A percentile compares a stretch with the other conserved stretches of the same genome.
Evolutionary conservation across 2,329 filamentous ascomycete genomes (phyloP).

Genomic region (Paracoccidioides brasiliensis): DNA sequence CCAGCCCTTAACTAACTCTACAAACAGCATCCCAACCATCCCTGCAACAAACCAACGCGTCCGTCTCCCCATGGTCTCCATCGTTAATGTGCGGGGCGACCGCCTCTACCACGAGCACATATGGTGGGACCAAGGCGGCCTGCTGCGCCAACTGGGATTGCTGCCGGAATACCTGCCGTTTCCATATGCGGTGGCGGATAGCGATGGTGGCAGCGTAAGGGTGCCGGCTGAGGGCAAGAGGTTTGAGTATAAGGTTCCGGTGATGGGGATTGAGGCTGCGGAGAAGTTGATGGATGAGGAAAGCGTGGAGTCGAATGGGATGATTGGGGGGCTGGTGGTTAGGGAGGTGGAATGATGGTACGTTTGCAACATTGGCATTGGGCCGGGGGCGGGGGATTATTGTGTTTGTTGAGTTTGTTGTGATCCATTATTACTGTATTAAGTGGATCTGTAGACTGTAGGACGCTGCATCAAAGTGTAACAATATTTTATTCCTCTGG

Average conservation of each 20-base stretch:
- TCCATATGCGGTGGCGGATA: constrained; percentile 40
- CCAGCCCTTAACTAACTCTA: neutral
- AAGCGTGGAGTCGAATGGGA: constrained; percentile 40
- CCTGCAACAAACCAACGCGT: constrained; percentile 43
- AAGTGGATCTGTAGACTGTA: too few relatives aligned
- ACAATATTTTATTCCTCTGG: too few relatives aligned
- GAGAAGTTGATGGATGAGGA: constrained; percentile 40
- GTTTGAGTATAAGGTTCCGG: constrained; percentile 49
- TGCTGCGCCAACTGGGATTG: constrained; percentile 46
- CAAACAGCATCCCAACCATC: constrained; percentile 36
- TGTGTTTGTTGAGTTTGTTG: neutral
- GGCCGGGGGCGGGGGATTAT: too few relatives aligned
- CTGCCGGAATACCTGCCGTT: constrained; percentile 52
- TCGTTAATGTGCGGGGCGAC: constrained; percentile 41
- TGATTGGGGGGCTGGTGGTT: constrained; percentile 33
- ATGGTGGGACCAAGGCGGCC: constrained; percentile 51
- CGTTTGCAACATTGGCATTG: neutral
- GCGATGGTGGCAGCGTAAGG: constrained; percentile 8
- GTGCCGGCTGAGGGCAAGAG: constrained; percentile 27
- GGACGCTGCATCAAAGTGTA: too few relatives aligned
- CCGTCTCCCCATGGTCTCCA: constrained; percentile 43
- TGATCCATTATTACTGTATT: too few relatives aligned
- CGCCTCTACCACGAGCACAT: constrained; percentile 42
- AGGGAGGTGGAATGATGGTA: neutral
- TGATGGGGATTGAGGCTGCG: constrained; percentile 43